Percentiles rank a stretch among this genome's conserved stretches.
Conservation (phyloP, 2,329 filamentous ascomycete genomes). For the Xylaria sp. region DNA sequence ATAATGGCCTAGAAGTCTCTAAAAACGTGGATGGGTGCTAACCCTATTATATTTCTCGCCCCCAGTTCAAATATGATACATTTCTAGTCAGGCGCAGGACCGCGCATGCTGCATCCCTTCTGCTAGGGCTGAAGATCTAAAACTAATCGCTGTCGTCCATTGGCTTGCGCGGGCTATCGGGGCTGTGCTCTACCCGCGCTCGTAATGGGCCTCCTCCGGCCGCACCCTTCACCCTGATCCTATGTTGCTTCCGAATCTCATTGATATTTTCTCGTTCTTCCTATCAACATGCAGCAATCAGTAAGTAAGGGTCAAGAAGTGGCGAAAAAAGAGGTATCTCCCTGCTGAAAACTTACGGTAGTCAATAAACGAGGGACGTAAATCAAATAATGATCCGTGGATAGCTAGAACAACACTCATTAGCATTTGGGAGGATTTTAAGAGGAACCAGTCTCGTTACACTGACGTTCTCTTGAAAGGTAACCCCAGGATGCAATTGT, state of each 20-base stretch:
- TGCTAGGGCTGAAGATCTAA: slow-evolving; percentile 9
- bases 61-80: neutral
- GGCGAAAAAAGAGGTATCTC: neutral
- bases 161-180: slow-evolving; percentile 20
- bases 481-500: slow-evolving; percentile 15
- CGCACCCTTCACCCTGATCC: slow-evolving; percentile 4
- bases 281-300: slow-evolving; percentile 1
- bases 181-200: slow-evolving; percentile 24
- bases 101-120: neutral
- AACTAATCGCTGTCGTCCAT: slow-evolving; percentile 10
- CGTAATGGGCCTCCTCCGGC: slow-evolving; percentile 16
- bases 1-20: neutral
- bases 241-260: slow-evolving; percentile 21
- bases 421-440: neutral
- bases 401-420: slow-evolving; percentile 13
- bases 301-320: neutral
- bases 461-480: slow-evolving; percentile 27
- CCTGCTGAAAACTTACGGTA: neutral
- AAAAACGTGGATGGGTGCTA: neutral
- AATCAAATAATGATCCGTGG: slow-evolving; percentile 28
- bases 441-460: neutral
- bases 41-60: slow-evolving; percentile 7
- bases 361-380: slow-evolving; percentile 23
- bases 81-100: neutral
- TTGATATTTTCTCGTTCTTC: slow-evolving; percentile 23